Percentiles rank a stretch among this genome's conserved stretches.
phyloP scores from a whole-genome alignment of 2,329 filamentous ascomycete species.

The Thyridium curvatum region DNA sequence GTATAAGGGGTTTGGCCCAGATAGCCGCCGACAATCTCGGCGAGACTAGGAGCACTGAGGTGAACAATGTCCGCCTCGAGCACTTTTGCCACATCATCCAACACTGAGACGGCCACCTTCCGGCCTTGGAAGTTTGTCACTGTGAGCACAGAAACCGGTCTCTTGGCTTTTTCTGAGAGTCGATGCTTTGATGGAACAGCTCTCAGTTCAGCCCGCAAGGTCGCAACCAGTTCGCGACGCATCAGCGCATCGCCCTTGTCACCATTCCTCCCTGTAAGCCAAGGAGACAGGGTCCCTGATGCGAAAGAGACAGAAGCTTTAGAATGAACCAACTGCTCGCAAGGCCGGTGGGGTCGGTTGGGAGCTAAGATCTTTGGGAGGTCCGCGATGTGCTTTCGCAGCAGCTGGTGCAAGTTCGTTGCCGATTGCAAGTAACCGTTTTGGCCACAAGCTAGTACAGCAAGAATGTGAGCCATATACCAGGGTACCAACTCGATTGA shows the following conservation, averaged over 20 bases:
- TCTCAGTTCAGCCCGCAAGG: conserved; percentile 22
- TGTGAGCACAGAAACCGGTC: conserved; percentile 26
- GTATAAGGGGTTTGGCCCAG: conserved; percentile 52
- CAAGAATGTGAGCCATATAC: background rate
- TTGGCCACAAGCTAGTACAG: background rate
- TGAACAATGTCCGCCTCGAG: conserved; percentile 61
- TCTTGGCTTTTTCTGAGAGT: conserved; percentile 14
- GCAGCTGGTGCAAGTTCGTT: too few relatives aligned
- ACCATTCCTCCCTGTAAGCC: too few relatives aligned
- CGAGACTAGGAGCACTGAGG: conserved; percentile 64
- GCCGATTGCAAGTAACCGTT: too few relatives aligned
- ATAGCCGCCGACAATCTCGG: conserved; percentile 63
- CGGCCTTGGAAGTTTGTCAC: conserved; percentile 25
- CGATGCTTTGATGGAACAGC: conserved; percentile 11
- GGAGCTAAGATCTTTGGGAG: too few relatives aligned
- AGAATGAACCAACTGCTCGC: conserved; percentile 1
- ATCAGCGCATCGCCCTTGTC: conserved; percentile 14
- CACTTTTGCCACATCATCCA: conserved; percentile 21
- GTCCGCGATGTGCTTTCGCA: too few relatives aligned
- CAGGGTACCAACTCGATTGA: too few relatives aligned
- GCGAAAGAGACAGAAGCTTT: too few relatives aligned
- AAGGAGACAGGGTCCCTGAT: too few relatives aligned
- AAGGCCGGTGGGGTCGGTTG: conserved; percentile 2
- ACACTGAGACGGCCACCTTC: conserved; percentile 15
- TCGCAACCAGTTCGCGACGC: conserved; percentile 22